Evolutionary conservation across 345 rosid genomes (phyloP).

Genomic region (Rhodamnia rubescens): DNA sequence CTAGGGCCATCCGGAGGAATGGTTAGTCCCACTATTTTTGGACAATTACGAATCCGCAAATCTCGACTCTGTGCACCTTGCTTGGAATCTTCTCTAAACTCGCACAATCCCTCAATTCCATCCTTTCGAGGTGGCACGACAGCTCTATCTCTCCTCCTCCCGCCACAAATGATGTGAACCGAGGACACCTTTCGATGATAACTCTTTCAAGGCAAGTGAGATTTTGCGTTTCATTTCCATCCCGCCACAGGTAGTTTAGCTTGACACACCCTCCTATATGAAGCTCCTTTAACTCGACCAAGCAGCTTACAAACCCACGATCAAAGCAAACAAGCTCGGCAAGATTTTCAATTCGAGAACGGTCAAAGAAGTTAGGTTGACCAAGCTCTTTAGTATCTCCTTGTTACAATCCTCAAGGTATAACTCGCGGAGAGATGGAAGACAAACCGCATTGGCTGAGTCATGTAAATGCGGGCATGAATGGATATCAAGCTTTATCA

Average conservation of each 20-base stretch:
- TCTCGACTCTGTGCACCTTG: neutral
- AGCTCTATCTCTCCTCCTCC: neutral
- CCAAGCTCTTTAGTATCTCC: neutral
- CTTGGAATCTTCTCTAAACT: neutral
- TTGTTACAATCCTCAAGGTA: neutral
- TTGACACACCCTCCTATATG: neutral
- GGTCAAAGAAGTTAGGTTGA: neutral
- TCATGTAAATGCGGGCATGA: neutral
- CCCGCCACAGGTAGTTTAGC: neutral
- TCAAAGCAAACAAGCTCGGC: neutral
- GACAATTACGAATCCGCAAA: neutral
- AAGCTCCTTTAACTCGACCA: neutral
- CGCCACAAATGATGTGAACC: neutral
- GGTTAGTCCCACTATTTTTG: neutral
- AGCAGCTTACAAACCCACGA: neutral
- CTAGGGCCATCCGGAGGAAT: neutral
- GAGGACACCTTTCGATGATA: neutral
- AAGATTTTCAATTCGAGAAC: neutral
- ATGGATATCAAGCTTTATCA: neutral
- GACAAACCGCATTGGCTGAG: neutral
- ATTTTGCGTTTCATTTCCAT: neutral
- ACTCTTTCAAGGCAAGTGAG: neutral
- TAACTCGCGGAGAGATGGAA: neutral
- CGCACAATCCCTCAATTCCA: neutral
- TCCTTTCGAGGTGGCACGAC: neutral